Base-by-base conservation (phyloP, 2,329 filamentous ascomycete species). In the Penicillium sp. region DNA sequence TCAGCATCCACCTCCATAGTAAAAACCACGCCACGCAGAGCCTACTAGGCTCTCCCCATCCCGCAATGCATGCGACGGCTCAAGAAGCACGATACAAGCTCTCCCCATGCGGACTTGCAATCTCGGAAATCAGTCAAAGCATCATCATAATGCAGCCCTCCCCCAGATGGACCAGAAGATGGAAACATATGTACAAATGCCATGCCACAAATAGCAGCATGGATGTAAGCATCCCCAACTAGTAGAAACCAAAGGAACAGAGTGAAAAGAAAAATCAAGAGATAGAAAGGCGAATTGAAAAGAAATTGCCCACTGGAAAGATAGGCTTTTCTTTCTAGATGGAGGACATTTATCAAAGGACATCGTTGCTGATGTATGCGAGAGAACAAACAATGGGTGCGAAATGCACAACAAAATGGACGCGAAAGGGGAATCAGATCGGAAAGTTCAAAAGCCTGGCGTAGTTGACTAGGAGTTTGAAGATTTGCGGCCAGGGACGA, bases 401-500 rank as follows among this genome's bases (percentile, higher is more conserved):
- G 43, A 56, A 55, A 54, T 50, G 53, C 58, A 47, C 19, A 59
- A 49, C 5, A 54, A 63, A 40, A 50, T 58, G 58, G 35, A 57
- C 27, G 33, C 27, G 24, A 37, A 53, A 35, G 44, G 46, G 50
- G 40, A 54, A 54, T 54, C 55, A 57, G 40, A 40, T 35, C 37
- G 31, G 40, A 52, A 50, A 52, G 46, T 37, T 19, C 22, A n/a
- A 52, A 52, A 40, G 41, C 49, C 52, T 51, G 39, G 50, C 16
- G 31, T 65, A 65, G 50, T 65, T 63, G 11, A 44, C 41, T 44
- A 44, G 2, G 65, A 65, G 19, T 63, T 61, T 36, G 71, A 73
- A 52, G 72, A 66, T 61, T 75, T 77, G 53, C 71, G 74, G 43
- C 75, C 73, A 36, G 77, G 78, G 41, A 80, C 77, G 33, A 78